These are phyloP conservation scores for Tetrahymena thermophila DNA, from an alignment of 73 alveolate genomes.

Conservation along the genomic window DNA sequence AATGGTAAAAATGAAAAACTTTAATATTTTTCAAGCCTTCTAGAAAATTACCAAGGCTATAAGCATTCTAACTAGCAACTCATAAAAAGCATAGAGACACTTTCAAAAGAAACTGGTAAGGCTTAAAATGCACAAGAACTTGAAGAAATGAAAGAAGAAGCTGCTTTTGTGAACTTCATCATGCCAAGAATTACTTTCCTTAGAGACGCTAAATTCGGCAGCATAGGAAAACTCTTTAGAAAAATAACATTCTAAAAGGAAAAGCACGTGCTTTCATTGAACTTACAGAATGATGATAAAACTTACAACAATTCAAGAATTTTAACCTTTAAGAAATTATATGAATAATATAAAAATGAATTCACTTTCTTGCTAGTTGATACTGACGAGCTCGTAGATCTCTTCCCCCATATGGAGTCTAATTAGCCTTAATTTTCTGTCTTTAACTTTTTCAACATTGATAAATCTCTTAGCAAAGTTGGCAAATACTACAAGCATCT, in stretches of 20 bases:
- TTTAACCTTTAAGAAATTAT: background rate
- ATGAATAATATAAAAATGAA: background rate
- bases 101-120: background rate
- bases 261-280: background rate
- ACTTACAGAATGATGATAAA: background rate
- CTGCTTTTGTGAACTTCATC: background rate
- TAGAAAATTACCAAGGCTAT: background rate
- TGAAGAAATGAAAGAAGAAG: background rate
- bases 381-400: background rate
- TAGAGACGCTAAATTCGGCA: background rate
- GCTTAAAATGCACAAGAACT: background rate
- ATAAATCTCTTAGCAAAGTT: background rate
- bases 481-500: background rate
- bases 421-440: background rate
- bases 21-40: background rate
- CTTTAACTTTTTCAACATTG: background rate
- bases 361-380: background rate
- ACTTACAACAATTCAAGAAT: background rate
- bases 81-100: background rate
- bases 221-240: background rate
- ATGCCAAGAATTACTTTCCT: background rate
- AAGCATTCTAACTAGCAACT: background rate
- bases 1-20: background rate
- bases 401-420: background rate
- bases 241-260: background rate